phyloP scores from a whole-genome alignment of 805 yeast species.

The Candida dendrica region DNA sequence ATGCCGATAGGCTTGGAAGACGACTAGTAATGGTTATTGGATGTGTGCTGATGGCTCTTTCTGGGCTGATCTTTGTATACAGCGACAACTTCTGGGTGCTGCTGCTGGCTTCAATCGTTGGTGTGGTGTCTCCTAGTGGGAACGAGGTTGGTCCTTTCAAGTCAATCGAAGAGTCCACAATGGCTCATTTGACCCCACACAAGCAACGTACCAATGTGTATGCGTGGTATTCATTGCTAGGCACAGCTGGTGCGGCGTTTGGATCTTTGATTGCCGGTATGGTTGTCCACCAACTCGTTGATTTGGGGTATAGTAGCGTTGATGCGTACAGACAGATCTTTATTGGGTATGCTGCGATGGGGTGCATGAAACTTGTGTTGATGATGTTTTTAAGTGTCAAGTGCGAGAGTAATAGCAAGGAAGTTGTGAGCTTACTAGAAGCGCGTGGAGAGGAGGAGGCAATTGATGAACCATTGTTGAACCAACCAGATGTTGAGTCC shows the following conservation, averaged over 20 bases:
- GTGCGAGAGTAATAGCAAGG: constrained; percentile 38
- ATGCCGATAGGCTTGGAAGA: constrained; percentile 68
- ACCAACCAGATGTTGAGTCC: constrained; percentile 1
- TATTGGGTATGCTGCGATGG: constrained; percentile 45
- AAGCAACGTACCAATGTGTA: constrained; percentile 62
- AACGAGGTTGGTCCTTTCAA: constrained; percentile 90
- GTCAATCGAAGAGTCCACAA: constrained; percentile 74
- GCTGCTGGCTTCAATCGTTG: constrained; percentile 66
- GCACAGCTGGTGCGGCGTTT: constrained; percentile 65
- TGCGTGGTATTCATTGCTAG: constrained; percentile 65
- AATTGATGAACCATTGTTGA: not conserved
- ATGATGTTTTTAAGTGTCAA: constrained; percentile 43
- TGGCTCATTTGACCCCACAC: constrained; percentile 70
- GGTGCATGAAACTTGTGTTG: constrained; percentile 41
- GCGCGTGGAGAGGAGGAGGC: not conserved
- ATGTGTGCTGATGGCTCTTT: constrained; percentile 53
- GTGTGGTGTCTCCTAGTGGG: constrained; percentile 85
- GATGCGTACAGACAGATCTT: constrained; percentile 55
- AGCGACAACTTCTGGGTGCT: constrained; percentile 46
- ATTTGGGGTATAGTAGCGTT: constrained; percentile 25
- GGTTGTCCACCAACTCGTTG: constrained; percentile 39
- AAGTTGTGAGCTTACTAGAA: constrained; percentile 19
- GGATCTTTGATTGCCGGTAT: constrained; percentile 66
- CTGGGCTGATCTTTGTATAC: constrained; percentile 62
- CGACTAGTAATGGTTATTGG: constrained; percentile 58